phyloP scores from a whole-genome alignment of 768 basidiomycete species.

The Phlebiopsis gigantea region DNA sequence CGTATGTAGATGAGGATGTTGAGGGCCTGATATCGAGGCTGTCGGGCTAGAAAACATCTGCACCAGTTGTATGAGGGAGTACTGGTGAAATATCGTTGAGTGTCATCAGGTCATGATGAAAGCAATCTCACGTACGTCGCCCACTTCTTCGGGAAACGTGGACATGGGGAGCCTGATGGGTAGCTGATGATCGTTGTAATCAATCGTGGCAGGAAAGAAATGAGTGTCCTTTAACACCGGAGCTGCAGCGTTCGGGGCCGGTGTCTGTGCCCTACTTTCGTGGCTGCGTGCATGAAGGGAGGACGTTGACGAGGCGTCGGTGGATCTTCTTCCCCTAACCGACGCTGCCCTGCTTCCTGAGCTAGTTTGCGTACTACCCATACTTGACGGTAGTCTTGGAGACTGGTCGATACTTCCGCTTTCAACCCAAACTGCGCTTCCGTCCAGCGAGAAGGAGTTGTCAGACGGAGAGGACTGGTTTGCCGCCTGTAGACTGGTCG shows the following conservation, averaged over 20 bases:
- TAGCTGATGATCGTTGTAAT: constrained; percentile 75
- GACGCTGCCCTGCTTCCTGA: constrained; percentile 31
- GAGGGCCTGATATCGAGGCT: constrained; percentile 61
- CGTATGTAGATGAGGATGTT: constrained; percentile 91
- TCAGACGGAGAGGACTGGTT: constrained; percentile 59
- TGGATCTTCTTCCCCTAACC: constrained; percentile 49
- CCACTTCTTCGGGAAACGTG: constrained; percentile 92
- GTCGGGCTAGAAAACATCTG: constrained; percentile 68
- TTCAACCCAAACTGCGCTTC: constrained; percentile 83
- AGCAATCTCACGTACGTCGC: constrained; percentile 60
- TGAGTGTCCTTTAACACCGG: constrained; percentile 77
- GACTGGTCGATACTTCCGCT: constrained; percentile 41
- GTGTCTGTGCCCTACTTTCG: constrained; percentile 16
- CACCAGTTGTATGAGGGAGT: constrained; percentile 86
- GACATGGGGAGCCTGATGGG: constrained; percentile 90
- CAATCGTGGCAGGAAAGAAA: constrained; percentile 83
- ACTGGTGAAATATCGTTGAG: constrained; percentile 43
- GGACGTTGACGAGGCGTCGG: constrained; percentile 70
- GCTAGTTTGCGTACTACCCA: constrained; percentile 14
- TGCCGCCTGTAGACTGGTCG: constrained; percentile 25
- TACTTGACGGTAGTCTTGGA: background rate
- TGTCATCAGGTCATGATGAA: background rate
- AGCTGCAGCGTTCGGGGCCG: constrained; percentile 13
- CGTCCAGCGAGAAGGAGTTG: constrained; percentile 70
- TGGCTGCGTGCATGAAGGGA: constrained; percentile 37